A percentile compares a stretch with the other conserved stretches of the same genome.
These are phyloP conservation scores for Baudoinia panamericana DNA, from an alignment of 495 filamentous ascomycete genomes.

Conservation along the genomic window DNA sequence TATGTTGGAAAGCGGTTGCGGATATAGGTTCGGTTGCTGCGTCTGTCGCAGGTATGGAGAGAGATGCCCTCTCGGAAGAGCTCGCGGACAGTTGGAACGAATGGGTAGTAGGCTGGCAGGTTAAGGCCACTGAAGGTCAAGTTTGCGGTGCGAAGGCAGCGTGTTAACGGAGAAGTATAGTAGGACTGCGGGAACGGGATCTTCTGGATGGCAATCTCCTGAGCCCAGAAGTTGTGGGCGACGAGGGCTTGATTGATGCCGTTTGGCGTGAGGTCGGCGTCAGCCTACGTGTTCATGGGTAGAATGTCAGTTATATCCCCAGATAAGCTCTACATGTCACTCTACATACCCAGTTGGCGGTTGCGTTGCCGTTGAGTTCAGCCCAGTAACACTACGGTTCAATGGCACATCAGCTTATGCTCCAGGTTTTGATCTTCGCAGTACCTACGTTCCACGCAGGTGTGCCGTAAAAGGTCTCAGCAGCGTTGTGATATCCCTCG, in stretches of 20 bases:
- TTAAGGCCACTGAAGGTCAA: slow-evolving; percentile 45
- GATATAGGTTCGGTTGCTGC: slow-evolving; percentile 46
- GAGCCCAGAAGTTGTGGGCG: slow-evolving; percentile 52
- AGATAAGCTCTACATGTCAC: too few relatives aligned
- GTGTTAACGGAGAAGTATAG: slow-evolving; percentile 56
- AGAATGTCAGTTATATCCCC: too few relatives aligned
- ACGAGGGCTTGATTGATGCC: slow-evolving; percentile 50
- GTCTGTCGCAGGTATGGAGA: slow-evolving; percentile 68
- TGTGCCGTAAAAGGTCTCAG: slow-evolving; percentile 42
- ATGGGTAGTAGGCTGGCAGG: slow-evolving; percentile 38
- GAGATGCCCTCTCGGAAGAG: slow-evolving; percentile 55
- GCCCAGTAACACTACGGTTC: slow-evolving; percentile 55
- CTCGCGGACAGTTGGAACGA: slow-evolving; percentile 55
- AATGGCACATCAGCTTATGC: too few relatives aligned
- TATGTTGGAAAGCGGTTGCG: slow-evolving; percentile 42
- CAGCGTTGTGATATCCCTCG: slow-evolving; percentile 55
- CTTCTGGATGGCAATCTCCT: slow-evolving; percentile 36
- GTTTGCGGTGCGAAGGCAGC: slow-evolving; percentile 52
- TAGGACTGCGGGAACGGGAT: slow-evolving; percentile 53
- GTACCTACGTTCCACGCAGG: not conserved
- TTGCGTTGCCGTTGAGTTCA: slow-evolving; percentile 52
- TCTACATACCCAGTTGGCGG: slow-evolving; percentile 51
- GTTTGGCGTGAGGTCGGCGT: slow-evolving; percentile 49
- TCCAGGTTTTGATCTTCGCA: too few relatives aligned
- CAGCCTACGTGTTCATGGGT: too few relatives aligned